phyloP scores from a whole-genome alignment of 2,329 filamentous ascomycete genomes.

The Verticillium alfalfae region DNA sequence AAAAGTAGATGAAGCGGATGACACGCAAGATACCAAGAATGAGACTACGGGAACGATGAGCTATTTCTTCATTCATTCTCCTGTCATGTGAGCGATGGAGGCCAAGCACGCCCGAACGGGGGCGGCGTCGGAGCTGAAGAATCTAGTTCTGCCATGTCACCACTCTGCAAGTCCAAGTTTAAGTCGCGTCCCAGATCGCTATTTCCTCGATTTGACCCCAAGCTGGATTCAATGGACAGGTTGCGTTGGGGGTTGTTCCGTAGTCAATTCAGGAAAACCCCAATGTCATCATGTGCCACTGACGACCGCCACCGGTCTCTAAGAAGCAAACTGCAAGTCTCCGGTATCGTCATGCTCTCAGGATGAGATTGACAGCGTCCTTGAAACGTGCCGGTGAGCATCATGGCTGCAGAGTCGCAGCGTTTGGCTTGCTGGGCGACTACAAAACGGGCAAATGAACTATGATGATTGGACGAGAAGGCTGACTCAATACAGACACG shows the following conservation, averaged over 20 bases:
- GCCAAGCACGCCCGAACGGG: not conserved
- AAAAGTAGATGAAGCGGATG: not conserved
- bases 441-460: not conserved
- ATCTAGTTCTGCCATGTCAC: too few species aligned
- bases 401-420: not conserved
- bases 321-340: not conserved
- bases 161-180: not conserved
- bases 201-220: not conserved
- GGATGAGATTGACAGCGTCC: not conserved
- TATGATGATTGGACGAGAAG: not conserved
- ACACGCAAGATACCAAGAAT: constrained; percentile 4
- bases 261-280: not conserved
- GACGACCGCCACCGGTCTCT: too few species aligned
- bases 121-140: not conserved
- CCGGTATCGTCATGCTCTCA: not conserved
- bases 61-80: not conserved
- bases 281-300: not conserved
- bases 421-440: not conserved
- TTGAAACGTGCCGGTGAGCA: not conserved
- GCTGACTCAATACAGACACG: not conserved
- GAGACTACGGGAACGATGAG: not conserved
- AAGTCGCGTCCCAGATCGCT: not conserved
- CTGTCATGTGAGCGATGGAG: not conserved
- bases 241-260: not conserved
- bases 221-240: not conserved